A percentile compares a stretch with the other conserved stretches of the same genome.
These are phyloP conservation scores for Alternaria ventricosa DNA, from an alignment of 2,329 filamentous ascomycete species.

Conservation along the genomic window DNA sequence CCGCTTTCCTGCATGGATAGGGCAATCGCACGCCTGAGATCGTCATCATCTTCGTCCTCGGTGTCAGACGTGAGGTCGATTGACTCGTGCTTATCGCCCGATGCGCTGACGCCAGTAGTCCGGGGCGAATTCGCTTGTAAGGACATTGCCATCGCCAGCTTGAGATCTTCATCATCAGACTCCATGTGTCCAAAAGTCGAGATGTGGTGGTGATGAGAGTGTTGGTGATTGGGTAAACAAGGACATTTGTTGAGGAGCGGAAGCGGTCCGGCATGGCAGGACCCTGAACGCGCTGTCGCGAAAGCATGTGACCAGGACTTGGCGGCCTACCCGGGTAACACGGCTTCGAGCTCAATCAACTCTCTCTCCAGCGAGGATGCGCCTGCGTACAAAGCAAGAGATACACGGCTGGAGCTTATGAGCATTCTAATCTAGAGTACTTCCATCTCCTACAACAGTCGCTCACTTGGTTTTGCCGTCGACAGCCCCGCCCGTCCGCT, in stretches of 20 bases:
- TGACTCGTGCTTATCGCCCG: constrained; percentile 1
- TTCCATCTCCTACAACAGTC: neutral
- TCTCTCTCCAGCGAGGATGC: neutral
- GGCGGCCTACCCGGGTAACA: neutral
- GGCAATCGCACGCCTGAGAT: constrained; percentile 37
- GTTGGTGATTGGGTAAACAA: neutral
- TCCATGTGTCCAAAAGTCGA: constrained; percentile 21
- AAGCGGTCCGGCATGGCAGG: neutral
- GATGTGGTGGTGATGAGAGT: constrained; percentile 3
- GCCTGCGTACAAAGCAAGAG: no score
- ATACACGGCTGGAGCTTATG: no score
- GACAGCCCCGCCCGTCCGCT: neutral
- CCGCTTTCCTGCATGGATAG: constrained; percentile 29
- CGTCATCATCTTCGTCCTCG: constrained; percentile 29
- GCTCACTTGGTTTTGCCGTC: neutral
- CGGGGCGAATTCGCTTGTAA: constrained; percentile 25
- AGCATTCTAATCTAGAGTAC: no score
- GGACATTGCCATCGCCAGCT: constrained; percentile 38
- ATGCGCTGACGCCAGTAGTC: neutral
- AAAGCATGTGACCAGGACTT: constrained; percentile 25
- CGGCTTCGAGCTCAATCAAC: neutral
- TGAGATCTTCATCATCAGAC: constrained; percentile 39
- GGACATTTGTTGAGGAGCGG: neutral
- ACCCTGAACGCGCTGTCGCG: constrained; percentile 25
- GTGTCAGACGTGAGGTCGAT: constrained; percentile 28